Base-by-base conservation (phyloP, 2,329 filamentous ascomycete species). In the Lasiodiplodia sp. region DNA sequence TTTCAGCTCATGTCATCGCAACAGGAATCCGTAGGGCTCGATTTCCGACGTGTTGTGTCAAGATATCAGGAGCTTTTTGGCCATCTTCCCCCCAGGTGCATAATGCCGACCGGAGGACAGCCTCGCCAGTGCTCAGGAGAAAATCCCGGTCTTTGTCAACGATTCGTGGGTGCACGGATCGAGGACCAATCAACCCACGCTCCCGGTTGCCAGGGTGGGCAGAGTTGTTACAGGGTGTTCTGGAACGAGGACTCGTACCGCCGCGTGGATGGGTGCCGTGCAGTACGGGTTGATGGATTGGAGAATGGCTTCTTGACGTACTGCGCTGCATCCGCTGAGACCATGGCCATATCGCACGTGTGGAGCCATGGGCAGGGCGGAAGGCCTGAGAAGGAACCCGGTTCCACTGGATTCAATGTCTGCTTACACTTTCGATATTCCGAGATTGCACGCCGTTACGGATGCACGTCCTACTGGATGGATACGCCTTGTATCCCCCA, bases 351-450 rank as follows among this genome's bases (percentile, higher is more conserved):
- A 11, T 52, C 49, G 49, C 49, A 52, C 49, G 49, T 52, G 7
- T 23, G 49, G 49, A 52, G 49, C 49, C 49, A 52, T 18, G 49
- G 49, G n/a, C 49, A 52, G n/a, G 49, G 49, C 49, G 49, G 21
- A 10, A 10, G 49, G 12, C 49, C 49, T 2, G 49, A 52, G 10
- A 2, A n/a, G 11, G n/a, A 10, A 11, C 18, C 12, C 18, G 40
- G 40, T 31, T 44, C 38, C 2, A 12, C 49, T n/a, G 49, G 49
- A 18, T 52, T 52, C 23, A 52, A 52, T n/a, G 23, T 10, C n/a
- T 52, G 49, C 23, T n/a, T 52, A n/a, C 49, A 52, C 49, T 11
- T 10, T 18, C 49, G 49, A 2, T 52, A 52, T n/a, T 23, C 23
- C 18, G 12, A 18, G 10, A 52, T 52, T n/a, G 49, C 49, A 4